Evolutionary conservation across 306 rosid genomes (phyloP).

Genomic region (Gillenia trifoliata): DNA sequence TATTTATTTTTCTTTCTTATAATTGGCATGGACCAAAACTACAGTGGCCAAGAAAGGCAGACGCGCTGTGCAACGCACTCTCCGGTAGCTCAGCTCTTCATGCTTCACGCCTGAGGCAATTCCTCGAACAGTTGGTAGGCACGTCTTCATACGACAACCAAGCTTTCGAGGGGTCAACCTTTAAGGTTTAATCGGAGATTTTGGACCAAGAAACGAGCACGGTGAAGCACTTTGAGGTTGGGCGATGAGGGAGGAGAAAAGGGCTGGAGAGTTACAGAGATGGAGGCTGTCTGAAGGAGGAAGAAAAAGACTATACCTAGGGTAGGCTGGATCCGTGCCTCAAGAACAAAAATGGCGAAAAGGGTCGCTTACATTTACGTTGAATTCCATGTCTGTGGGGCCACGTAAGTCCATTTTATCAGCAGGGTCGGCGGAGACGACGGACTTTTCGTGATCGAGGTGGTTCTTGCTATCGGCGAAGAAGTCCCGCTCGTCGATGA

Average conservation of each 20-base stretch:
- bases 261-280: neutral
- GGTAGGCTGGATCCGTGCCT: neutral
- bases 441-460: constrained; percentile 4
- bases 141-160: neutral
- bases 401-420: constrained; percentile 14
- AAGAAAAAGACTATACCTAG: neutral
- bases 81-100: no score
- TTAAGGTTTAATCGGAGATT: neutral
- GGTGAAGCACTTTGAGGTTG: neutral
- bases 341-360: neutral
- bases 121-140: no score
- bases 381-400: constrained; percentile 27
- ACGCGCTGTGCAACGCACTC: no score
- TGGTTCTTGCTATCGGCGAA: constrained; percentile 32
- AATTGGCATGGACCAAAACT: no score
- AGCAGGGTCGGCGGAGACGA: constrained; percentile 2
- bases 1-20: no score
- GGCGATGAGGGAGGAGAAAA: neutral
- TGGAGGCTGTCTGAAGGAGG: no score
- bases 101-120: no score
- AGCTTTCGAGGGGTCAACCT: neutral
- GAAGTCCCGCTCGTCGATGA: constrained; percentile 68
- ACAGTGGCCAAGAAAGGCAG: no score
- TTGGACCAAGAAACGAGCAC: neutral
- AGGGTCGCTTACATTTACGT: constrained; percentile 49